These are phyloP conservation scores for Linnemannia elongata DNA, from an alignment of 192 early-diverging fungal species.

Conservation along the genomic window DNA sequence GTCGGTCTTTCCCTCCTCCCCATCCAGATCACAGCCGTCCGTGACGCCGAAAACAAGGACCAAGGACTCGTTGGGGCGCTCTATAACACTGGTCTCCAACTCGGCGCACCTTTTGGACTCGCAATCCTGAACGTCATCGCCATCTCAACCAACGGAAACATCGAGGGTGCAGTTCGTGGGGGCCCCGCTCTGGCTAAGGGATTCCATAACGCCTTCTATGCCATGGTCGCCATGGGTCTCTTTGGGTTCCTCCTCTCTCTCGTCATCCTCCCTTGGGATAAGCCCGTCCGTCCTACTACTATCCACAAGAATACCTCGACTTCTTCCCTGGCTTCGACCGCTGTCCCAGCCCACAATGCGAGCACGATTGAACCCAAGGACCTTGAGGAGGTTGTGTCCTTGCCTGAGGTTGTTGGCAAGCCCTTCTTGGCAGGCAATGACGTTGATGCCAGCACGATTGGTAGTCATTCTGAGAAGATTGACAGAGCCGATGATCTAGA, in stretches of 20 bases:
- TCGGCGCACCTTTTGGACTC: slow-evolving; percentile 51
- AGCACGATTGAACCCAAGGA: background rate
- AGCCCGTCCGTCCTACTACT: background rate
- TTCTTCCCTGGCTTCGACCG: slow-evolving; percentile 36
- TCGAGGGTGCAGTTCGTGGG: background rate
- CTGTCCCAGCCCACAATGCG: background rate
- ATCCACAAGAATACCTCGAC: slow-evolving; percentile 7
- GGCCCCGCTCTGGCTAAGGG: slow-evolving; percentile 33
- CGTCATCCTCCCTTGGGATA: slow-evolving; percentile 26
- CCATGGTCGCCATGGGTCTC: slow-evolving; percentile 35
- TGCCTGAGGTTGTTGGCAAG: background rate
- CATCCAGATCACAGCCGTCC: slow-evolving; percentile 38
- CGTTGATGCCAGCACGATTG: slow-evolving; percentile 13
- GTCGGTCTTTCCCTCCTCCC: slow-evolving; percentile 35
- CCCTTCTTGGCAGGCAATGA: background rate
- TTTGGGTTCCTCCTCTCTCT: slow-evolving; percentile 23
- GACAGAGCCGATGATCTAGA: background rate
- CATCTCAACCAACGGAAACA: slow-evolving; percentile 30
- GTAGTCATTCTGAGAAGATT: background rate
- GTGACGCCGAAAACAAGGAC: slow-evolving; percentile 43
- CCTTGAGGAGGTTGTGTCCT: slow-evolving; percentile 13
- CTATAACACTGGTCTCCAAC: slow-evolving; percentile 51
- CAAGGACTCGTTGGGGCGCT: slow-evolving; percentile 48
- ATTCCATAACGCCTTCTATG: slow-evolving; percentile 46
- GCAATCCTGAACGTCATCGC: slow-evolving; percentile 54